Evolutionary conservation across 768 basidiomycete genomes (phyloP).

Genomic region (Leccinum boreale): DNA sequence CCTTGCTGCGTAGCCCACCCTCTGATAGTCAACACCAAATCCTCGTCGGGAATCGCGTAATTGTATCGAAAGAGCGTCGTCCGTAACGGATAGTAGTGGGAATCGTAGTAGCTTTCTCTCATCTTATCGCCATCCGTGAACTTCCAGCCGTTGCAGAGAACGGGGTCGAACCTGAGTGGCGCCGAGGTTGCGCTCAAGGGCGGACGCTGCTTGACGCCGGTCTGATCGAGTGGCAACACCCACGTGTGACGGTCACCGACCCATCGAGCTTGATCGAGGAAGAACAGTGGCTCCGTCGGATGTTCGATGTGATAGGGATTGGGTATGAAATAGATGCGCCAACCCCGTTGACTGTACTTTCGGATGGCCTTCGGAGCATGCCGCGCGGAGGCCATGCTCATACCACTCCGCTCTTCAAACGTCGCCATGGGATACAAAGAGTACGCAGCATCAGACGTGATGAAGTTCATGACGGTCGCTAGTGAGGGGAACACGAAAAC

Average conservation of each 20-base stretch:
- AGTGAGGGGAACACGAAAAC: too few species aligned
- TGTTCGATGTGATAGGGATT: background rate
- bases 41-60: slow-evolving; percentile 15
- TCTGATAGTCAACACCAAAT: background rate
- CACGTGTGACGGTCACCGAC: slow-evolving; percentile 32
- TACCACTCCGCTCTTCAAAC: slow-evolving; percentile 30
- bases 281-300: slow-evolving; percentile 10
- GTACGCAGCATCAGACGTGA: slow-evolving; percentile 39
- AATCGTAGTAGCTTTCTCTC: background rate
- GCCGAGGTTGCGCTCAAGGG: slow-evolving; percentile 6
- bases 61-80: slow-evolving; percentile 26
- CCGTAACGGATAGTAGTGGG: slow-evolving; percentile 2
- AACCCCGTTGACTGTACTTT: slow-evolving; percentile 40
- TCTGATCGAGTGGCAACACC: slow-evolving; percentile 29
- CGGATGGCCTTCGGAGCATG: slow-evolving; percentile 7
- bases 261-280: slow-evolving; percentile 24
- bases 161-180: slow-evolving; percentile 14
- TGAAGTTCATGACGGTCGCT: slow-evolving; percentile 34
- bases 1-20: slow-evolving; percentile 12
- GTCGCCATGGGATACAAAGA: slow-evolving; percentile 41
- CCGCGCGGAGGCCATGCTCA: slow-evolving; percentile 15
- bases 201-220: slow-evolving; percentile 8
- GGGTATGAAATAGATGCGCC: slow-evolving; percentile 8
- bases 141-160: slow-evolving; percentile 19
- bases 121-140: background rate